Conservation (phyloP, 2,329 filamentous ascomycete species). For the Pseudogymnoascus sp. region DNA sequence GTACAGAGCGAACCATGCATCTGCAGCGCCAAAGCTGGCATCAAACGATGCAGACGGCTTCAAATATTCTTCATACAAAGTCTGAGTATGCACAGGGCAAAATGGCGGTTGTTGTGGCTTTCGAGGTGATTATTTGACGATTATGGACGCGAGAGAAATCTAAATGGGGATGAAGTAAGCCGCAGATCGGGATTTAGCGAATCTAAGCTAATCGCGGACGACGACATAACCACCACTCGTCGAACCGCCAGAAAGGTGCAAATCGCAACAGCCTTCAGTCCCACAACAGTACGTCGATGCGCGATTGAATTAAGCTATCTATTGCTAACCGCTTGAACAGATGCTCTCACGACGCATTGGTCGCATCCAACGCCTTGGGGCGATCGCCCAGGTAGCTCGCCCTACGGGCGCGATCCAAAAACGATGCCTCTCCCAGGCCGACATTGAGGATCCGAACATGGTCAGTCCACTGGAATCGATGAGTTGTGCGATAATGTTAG, state of each 20-base stretch:
- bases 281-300: conserved; percentile 1
- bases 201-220: conserved; percentile 35
- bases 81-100: conserved; percentile 50
- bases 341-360: conserved; percentile 38
- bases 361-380: conserved; percentile 32
- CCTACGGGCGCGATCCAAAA: conserved; percentile 30
- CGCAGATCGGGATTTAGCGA: conserved; percentile 11
- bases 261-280: conserved; percentile 8
- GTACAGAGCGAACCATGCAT: conserved; percentile 52
- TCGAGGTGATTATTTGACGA: conserved; percentile 4
- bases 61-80: conserved; percentile 38
- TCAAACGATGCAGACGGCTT: conserved; percentile 44
- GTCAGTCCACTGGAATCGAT: conserved; percentile 37
- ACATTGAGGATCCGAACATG: conserved; percentile 60
- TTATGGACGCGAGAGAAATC: conserved; percentile 9
- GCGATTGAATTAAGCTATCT: background rate
- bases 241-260: conserved; percentile 4
- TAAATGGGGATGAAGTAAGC: conserved; percentile 12
- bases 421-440: conserved; percentile 34
- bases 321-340: conserved; percentile 14
- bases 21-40: conserved; percentile 46
- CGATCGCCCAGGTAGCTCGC: conserved; percentile 24
- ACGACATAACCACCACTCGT: conserved; percentile 44
- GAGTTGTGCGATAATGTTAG: background rate
- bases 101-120: conserved; percentile 32